phyloP scores from a whole-genome alignment of 192 early-diverging fungal genomes.

The Backusella tarrabulga region DNA sequence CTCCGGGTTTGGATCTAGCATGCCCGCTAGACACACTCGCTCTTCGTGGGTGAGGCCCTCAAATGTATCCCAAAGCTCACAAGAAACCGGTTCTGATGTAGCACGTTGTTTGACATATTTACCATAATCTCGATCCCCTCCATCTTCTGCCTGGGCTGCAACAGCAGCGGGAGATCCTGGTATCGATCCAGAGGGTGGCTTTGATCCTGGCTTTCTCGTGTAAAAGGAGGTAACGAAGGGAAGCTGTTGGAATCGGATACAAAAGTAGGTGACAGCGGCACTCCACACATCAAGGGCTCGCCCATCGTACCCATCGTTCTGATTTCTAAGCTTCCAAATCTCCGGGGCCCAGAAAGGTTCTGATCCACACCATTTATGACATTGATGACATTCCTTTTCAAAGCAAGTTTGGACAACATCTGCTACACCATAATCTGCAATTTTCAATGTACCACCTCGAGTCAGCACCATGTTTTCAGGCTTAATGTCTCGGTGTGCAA shows the following conservation, averaged over 20 bases:
- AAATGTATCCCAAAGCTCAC: conserved; percentile 20
- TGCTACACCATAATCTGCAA: conserved; percentile 97
- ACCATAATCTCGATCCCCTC: conserved; percentile 18
- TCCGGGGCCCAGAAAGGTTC: conserved; percentile 98
- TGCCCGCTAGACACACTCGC: conserved; percentile 28
- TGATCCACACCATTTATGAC: conserved; percentile 89
- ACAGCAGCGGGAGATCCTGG: conserved; percentile 26
- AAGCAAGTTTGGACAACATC: conserved; percentile 90
- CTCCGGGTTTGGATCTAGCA: conserved; percentile 41
- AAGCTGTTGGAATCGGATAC: conserved; percentile 65
- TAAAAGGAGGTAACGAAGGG: conserved; percentile 25
- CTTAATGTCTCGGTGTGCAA: conserved; percentile 87
- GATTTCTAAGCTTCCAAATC: conserved; percentile 60
- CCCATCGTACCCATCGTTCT: conserved; percentile 83
- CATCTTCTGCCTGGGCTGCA: conserved; percentile 20
- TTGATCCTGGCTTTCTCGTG: not conserved
- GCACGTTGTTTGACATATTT: conserved; percentile 19
- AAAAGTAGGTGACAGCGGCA: conserved; percentile 89
- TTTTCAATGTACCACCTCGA: conserved; percentile 75
- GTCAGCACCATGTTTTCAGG: conserved; percentile 91
- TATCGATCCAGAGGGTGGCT: not conserved
- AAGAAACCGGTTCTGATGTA: conserved; percentile 7
- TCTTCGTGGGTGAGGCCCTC: conserved; percentile 17
- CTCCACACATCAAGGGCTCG: conserved; percentile 89
- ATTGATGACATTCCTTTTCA: conserved; percentile 73